These are phyloP conservation scores for Blumeria graminis DNA, from an alignment of 2,329 filamentous ascomycete genomes.

Conservation along the genomic window DNA sequence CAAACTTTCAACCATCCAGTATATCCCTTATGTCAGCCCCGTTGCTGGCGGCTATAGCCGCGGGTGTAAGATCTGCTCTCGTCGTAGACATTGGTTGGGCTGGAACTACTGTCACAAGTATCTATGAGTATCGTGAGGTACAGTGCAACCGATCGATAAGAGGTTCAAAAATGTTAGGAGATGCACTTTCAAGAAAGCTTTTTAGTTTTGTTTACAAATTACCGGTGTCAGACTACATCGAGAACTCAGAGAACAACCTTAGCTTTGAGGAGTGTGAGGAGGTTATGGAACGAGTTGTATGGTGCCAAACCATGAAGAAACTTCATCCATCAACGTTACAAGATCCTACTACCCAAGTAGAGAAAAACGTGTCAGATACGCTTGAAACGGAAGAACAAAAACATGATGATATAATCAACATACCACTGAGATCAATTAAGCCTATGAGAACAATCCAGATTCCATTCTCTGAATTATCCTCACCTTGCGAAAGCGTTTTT, in stretches of 20 bases:
- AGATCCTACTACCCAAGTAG: not conserved
- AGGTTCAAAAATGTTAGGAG: constrained; percentile 46
- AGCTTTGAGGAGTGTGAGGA: constrained; percentile 68
- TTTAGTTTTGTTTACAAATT: constrained; percentile 19
- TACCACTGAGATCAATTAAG: constrained; percentile 19
- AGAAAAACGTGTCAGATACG: not conserved
- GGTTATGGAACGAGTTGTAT: constrained; percentile 47
- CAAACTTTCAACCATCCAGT: constrained; percentile 52
- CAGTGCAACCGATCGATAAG: constrained; percentile 44
- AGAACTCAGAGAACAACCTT: constrained; percentile 16
- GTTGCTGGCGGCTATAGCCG: constrained; percentile 48
- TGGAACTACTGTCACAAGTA: constrained; percentile 62
- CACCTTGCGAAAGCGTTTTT: constrained; percentile 52
- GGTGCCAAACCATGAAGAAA: constrained; percentile 31
- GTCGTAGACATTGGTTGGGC: constrained; percentile 83
- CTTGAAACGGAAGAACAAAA: not conserved
- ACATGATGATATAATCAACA: constrained; percentile 3
- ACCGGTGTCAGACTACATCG: constrained; percentile 1
- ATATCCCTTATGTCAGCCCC: constrained; percentile 62
- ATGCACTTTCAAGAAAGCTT: constrained; percentile 42
- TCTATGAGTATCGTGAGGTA: constrained; percentile 81
- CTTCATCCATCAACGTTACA: not conserved
- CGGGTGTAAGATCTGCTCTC: constrained; percentile 64
- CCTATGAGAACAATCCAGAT: constrained; percentile 34
- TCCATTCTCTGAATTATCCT: constrained; percentile 43